A percentile compares a stretch with the other conserved stretches of the same genome.
Evolutionary conservation across 1,284 basidiomycete genomes (phyloP).

Genomic region (Fistulinella staudtii): DNA sequence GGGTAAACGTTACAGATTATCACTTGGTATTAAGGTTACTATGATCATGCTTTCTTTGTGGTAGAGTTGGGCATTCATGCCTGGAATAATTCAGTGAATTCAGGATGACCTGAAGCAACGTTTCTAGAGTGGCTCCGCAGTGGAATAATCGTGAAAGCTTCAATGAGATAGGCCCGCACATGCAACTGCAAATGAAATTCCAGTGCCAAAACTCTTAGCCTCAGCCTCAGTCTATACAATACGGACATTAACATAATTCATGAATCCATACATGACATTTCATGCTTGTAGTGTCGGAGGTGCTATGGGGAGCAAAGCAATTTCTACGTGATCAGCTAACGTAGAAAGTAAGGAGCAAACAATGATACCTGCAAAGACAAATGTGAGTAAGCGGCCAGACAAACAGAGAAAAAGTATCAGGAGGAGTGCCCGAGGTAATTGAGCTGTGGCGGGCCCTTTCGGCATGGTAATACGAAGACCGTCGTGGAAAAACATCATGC

Average conservation of each 20-base stretch:
- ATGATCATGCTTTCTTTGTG: slow-evolving; percentile 53
- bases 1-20: too few relatives aligned
- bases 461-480: slow-evolving; percentile 81
- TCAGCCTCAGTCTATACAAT: too few relatives aligned
- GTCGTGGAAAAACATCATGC: slow-evolving; percentile 72
- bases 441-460: slow-evolving; percentile 91
- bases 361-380: slow-evolving; percentile 1
- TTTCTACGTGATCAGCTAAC: too few relatives aligned
- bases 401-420: slow-evolving; percentile 43
- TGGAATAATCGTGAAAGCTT: too few relatives aligned
- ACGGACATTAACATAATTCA: too few relatives aligned
- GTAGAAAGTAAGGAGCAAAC: background rate
- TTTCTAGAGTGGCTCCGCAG: fast-evolving
- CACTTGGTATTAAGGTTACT: slow-evolving; percentile 83
- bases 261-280: too few relatives aligned
- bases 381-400: slow-evolving; percentile 3
- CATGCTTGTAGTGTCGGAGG: too few relatives aligned
- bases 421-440: slow-evolving; percentile 68
- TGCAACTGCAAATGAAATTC: too few relatives aligned
- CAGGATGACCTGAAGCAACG: slow-evolving; percentile 11
- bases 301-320: too few relatives aligned
- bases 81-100: background rate
- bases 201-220: too few relatives aligned
- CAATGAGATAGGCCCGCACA: too few relatives aligned
- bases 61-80: too few relatives aligned